Evolutionary conservation across 345 rosid species (phyloP), one percentile per base, ranked within the genome.

Genomic region (Euphorbia peplus): DNA sequence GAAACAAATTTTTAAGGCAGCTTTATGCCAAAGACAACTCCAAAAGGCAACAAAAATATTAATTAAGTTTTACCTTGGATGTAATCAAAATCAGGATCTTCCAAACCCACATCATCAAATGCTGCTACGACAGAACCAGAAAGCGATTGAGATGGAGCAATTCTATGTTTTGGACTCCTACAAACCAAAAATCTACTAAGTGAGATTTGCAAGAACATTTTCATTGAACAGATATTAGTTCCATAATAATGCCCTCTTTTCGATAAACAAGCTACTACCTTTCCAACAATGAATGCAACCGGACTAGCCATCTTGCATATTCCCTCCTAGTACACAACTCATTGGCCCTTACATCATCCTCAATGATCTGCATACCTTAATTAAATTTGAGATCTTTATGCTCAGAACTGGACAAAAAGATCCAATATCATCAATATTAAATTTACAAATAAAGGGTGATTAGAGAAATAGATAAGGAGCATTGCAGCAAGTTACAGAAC

Each of bases 311-410:
- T 76, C 95, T 84, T 42, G 90, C 95, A 74, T 86, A 93, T 73
- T 90, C 96, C 79, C 95, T 81, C 72, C 86, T 90, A 35, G 92
- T 83, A 84, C 98, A 93, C 72, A 93, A 78, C 51, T 85, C 92
- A 16, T 85, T 84, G 53, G 83, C 86, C 71, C 56, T 66, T 47
- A 78, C 80, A 70, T 75, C 82, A 26, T 87, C 92, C 79, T 86
- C 89, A 73, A 88, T 73, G 55, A 90, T 90, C 98, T 93, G 88
- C 77, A 81, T 60, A 81, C 53, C 83, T 82, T 81, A 76, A 72
- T 69, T 50, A 74, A 72, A 73, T 30, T 73, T 55, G 66, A 72
- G 37, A 74, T 32, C 67, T 44, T 67, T 78, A 82, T 80, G 89
- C 83, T 78, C 80, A 81, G 79, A 79, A 80, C 88, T 76, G 76